Evolutionary conservation across 1,284 basidiomycete genomes (phyloP), one percentile per base, ranked within the genome.

Genomic region (Trichosporon ovoides): DNA sequence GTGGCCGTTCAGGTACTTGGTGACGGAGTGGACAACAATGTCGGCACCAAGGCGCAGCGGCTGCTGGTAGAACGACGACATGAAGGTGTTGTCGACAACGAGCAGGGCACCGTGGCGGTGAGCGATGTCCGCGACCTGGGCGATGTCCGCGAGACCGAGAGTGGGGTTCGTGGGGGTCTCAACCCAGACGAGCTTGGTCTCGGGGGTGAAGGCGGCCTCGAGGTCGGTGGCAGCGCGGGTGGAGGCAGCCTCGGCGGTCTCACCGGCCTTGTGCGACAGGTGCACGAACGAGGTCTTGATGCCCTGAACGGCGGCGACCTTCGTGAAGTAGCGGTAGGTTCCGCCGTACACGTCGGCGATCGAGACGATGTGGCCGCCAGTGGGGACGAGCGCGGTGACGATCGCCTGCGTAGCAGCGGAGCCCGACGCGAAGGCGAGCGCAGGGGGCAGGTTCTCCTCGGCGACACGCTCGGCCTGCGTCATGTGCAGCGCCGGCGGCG

Each of bases 81-180:
- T 81, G 83, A 92, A 95, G 33, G 90, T 95, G 79, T 89, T 92
- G 80, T 94, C 91, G 53, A 96, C 87, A 38, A 64, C 59, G 34
- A 63, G 58, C 16, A 58, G 34, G 46, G 54, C 58, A 51, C 48
- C 48, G 58, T 60, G 58, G 20, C 24, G 38, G 56, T 63, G 58
- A 12, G 61, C 61, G 35, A 63, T 57, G 28, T 52, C 51, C 9
- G 53, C 50, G 38, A 63, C 61, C 24, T 52, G 50, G 50, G 38
- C 54, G 40, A 63, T 36, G 58, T 63, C 61, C 50, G 93, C 83
- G 36, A 83, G 73, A 14, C 77, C 73, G 12, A 98, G 85, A 0
- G 91, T 91, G 0, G 95, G 95, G 78, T 98, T 98, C 14, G 93
- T 97, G 0, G 94, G 95, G 0, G 89, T 84, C 78, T 98, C 94